A percentile compares a stretch with the other conserved stretches of the same genome.
These are phyloP conservation scores for Bacterosira constricta DNA, from an alignment of 108 stramenopile genomes.

Conservation along the genomic window DNA sequence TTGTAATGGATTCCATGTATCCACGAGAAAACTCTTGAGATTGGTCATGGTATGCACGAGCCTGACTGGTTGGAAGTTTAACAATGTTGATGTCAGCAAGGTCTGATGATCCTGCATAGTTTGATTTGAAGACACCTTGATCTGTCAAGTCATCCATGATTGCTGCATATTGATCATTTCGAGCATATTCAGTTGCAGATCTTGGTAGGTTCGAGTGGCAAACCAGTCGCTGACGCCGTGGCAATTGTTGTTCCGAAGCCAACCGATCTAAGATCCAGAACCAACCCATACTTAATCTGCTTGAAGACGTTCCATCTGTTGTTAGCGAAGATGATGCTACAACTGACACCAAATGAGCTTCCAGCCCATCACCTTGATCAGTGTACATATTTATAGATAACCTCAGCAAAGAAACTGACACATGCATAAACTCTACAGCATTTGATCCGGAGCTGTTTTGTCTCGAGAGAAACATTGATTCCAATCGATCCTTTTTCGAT, in stretches of 20 bases:
- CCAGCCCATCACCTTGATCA: slow-evolving; percentile 61
- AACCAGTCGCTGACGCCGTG: slow-evolving; percentile 65
- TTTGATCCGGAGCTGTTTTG: slow-evolving; percentile 11
- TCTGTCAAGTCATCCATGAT: slow-evolving; percentile 59
- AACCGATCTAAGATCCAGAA: slow-evolving; percentile 85
- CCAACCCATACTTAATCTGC: slow-evolving; percentile 76
- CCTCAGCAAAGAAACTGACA: slow-evolving; percentile 46
- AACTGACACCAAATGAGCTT: slow-evolving; percentile 81
- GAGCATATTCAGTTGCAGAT: slow-evolving; percentile 53
- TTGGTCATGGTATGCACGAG: slow-evolving; percentile 27
- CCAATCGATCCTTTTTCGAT: slow-evolving; percentile 24
- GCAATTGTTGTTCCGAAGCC: slow-evolving; percentile 26
- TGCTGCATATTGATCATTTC: slow-evolving; percentile 49
- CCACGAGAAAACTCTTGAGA: slow-evolving; percentile 37
- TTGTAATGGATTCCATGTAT: slow-evolving; percentile 23
- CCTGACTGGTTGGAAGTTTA: slow-evolving; percentile 32
- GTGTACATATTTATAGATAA: slow-evolving; percentile 57
- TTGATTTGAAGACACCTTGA: slow-evolving; percentile 58
- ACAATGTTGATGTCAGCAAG: slow-evolving; percentile 68
- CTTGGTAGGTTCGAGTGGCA: slow-evolving; percentile 79
- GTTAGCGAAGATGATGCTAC: slow-evolving; percentile 50
- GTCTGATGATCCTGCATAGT: slow-evolving; percentile 65
- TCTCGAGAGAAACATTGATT: slow-evolving; percentile 20
- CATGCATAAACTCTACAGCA: slow-evolving; percentile 43
- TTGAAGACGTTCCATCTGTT: slow-evolving; percentile 61